Evolutionary conservation across 805 yeast genomes (phyloP).

Genomic region (Metschnikowia baotianmanensis): DNA sequence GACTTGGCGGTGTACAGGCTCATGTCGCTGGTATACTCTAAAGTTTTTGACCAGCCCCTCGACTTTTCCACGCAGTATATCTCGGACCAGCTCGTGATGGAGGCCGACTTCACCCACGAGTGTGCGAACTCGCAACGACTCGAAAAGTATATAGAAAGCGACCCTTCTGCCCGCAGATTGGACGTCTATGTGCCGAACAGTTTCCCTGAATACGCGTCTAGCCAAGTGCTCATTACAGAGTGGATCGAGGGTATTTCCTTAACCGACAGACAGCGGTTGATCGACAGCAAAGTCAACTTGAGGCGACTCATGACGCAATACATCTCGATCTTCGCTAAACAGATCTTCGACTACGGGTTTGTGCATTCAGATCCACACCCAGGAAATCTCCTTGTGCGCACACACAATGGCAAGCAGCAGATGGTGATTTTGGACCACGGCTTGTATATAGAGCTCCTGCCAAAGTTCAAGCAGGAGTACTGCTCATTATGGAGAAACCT

Average conservation of each 20-base stretch:
- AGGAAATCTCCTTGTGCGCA: slow-evolving; percentile 65
- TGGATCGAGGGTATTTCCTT: slow-evolving; percentile 75
- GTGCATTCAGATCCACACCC: slow-evolving; percentile 82
- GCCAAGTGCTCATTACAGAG: slow-evolving; percentile 59
- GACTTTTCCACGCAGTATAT: slow-evolving; percentile 55
- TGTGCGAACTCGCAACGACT: slow-evolving; percentile 48
- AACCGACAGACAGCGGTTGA: slow-evolving; percentile 43
- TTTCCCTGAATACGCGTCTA: slow-evolving; percentile 44
- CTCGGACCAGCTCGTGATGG: slow-evolving; percentile 54
- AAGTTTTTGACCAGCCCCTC: slow-evolving; percentile 63
- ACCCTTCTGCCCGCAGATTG: slow-evolving; percentile 34
- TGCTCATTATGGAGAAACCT: slow-evolving; percentile 61
- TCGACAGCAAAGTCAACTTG: slow-evolving; percentile 38
- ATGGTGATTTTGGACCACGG: slow-evolving; percentile 77
- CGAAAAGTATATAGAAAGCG: slow-evolving; percentile 37
- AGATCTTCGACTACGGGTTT: slow-evolving; percentile 63
- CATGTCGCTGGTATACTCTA: slow-evolving; percentile 52
- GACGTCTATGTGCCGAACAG: slow-evolving; percentile 56
- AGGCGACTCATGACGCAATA: slow-evolving; percentile 48
- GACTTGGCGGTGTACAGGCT: slow-evolving; percentile 60
- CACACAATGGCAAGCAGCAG: slow-evolving; percentile 43
- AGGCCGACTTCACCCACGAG: slow-evolving; percentile 61
- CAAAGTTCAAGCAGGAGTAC: slow-evolving; percentile 53
- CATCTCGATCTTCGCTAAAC: slow-evolving; percentile 51
- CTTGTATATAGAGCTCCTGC: slow-evolving; percentile 54